Base-by-base conservation (phyloP, 1,139 yeast species). In the Geotrichum klebahnii region DNA sequence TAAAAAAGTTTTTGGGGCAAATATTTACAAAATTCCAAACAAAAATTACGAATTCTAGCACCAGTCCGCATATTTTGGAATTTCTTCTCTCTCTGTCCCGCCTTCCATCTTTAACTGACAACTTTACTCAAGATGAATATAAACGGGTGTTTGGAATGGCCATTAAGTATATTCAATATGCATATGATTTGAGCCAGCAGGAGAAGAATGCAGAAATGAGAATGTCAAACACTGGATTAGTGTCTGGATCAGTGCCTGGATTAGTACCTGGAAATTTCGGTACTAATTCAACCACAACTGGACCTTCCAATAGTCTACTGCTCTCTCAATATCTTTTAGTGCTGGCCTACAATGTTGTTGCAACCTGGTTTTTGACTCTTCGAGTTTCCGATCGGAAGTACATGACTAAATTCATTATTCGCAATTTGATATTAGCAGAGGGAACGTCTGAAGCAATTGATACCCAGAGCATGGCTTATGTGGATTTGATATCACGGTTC, bases 141-240 rank as follows among this genome's bases (percentile, higher is more conserved):
- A 83, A 81, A 58, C 72, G 89, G 46, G 87, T 88, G 0, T 85
- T 87, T 69, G 96, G 87, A 0, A 84, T 87, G 63, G 84, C 90
- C 0, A 84, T 86, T 69, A 82, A 82, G 59, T 83, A 82, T 36
- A 36, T 20, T 28, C 42, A 36, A 20, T 28, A 26, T 24, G 46
- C 35, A 24, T 14, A 34, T 26, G 34, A 24, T 17, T 20, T 17
- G n/a, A 24, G 5, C 6, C 10, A 14, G n/a, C 38, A 9, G 20
- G 19, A 34, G 23, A 5, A 34, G 20, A 14, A 12, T 6, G 19
- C 20, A 9, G 17, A 26, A 26, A n/a, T n/a, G n/a, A 26, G 12
- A 26, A 26, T 26, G 9, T 26, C 31, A 6, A 26, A 26, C 31
- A 12, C 12, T 12, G 31, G 12, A 12, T 28, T 28, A 12, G 31